phyloP scores from a whole-genome alignment of 768 basidiomycete species.

The Boletellus emodensis region DNA sequence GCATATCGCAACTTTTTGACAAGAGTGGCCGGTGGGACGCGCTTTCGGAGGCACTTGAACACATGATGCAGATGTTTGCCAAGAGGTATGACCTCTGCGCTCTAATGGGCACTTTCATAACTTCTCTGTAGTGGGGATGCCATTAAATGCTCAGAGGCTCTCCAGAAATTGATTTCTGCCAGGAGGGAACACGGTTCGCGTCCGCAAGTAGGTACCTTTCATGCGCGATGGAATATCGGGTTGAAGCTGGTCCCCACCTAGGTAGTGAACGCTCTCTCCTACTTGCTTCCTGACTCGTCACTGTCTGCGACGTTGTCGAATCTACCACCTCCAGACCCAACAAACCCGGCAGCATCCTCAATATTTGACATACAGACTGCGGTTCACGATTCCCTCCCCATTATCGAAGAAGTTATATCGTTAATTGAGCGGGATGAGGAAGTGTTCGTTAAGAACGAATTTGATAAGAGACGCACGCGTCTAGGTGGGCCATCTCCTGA shows the following conservation, averaged over 20 bases:
- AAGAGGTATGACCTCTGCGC: constrained; percentile 45
- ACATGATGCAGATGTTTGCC: constrained; percentile 54
- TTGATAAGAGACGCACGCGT: constrained; percentile 73
- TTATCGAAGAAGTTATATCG: constrained; percentile 66
- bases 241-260: constrained; percentile 27
- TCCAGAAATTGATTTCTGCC: constrained; percentile 73
- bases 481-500: constrained; percentile 64
- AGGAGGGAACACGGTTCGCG: constrained; percentile 58
- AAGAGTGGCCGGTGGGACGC: constrained; percentile 54
- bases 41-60: constrained; percentile 48
- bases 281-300: constrained; percentile 72
- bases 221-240: not conserved
- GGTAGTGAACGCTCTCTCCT: constrained; percentile 62
- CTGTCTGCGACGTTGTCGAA: constrained; percentile 56
- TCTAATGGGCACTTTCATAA: not conserved
- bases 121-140: constrained; percentile 58
- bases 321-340: constrained; percentile 73
- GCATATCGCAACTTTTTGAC: constrained; percentile 71
- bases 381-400: constrained; percentile 64
- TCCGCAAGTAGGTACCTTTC: constrained; percentile 43
- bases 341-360: constrained; percentile 62
- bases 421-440: constrained; percentile 65
- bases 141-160: constrained; percentile 70
- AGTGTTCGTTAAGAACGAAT: constrained; percentile 54
- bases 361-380: constrained; percentile 55